Evolutionary conservation across 768 basidiomycete genomes (phyloP).

Genomic region (Termitomyces eurrhizus): DNA sequence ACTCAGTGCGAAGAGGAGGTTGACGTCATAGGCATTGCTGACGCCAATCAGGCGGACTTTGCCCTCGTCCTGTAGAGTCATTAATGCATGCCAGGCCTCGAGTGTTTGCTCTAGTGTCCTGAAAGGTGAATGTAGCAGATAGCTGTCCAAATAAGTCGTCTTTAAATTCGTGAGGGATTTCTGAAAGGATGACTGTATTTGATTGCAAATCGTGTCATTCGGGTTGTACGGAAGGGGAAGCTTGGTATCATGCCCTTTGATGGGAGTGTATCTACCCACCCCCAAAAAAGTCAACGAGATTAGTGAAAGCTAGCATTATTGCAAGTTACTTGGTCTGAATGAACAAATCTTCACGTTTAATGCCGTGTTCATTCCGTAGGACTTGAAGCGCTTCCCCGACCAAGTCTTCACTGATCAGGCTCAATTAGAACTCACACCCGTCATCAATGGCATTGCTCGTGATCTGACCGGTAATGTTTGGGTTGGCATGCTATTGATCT

Average conservation of each 20-base stretch:
- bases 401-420: slow-evolving; percentile 61
- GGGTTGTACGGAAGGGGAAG: slow-evolving; percentile 76
- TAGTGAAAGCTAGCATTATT: neutral
- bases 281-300: neutral
- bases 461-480: slow-evolving; percentile 62
- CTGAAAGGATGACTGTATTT: slow-evolving; percentile 59
- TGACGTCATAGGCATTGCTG: slow-evolving; percentile 72
- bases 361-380: slow-evolving; percentile 51
- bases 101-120: slow-evolving; percentile 53
- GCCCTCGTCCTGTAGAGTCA: slow-evolving; percentile 60
- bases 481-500: slow-evolving; percentile 55
- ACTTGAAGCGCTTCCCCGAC: slow-evolving; percentile 70
- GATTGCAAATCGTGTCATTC: slow-evolving; percentile 43
- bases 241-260: slow-evolving; percentile 65
- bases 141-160: slow-evolving; percentile 73
- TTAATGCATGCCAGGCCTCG: slow-evolving; percentile 65
- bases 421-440: neutral
- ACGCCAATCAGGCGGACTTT: slow-evolving; percentile 65
- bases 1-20: slow-evolving; percentile 47
- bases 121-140: slow-evolving; percentile 76
- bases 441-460: neutral
- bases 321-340: slow-evolving; percentile 71
- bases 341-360: slow-evolving; percentile 68
- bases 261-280: slow-evolving; percentile 62
- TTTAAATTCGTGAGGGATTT: slow-evolving; percentile 65